Evolutionary conservation across 495 filamentous ascomycete species (phyloP), one percentile per base, ranked within the genome.

Genomic region (Penicillium desertorum): DNA sequence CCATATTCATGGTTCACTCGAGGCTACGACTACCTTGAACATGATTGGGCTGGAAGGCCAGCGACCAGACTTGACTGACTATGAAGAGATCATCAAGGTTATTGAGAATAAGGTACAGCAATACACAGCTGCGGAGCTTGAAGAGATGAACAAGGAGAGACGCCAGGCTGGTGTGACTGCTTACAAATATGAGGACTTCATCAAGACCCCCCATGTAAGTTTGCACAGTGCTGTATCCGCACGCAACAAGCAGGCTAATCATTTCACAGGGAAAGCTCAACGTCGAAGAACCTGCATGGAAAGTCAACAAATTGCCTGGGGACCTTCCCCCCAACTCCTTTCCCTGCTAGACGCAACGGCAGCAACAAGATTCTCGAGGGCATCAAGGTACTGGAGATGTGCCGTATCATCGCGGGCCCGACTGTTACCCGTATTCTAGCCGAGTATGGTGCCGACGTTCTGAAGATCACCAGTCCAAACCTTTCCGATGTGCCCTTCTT

Each of bases 401-500:
- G 86, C 73, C 86, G 86, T 39, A 78, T 81, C 63, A 81, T 79
- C 51, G 76, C 75, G 57, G 82, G 76, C 54, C 86, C 86, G 30
- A 83, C 83, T 6, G 83, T 89, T 54, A 80, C 83, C 25, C 83
- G 86, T 41, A 86, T 83, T 16, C 76, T 89, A 16, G 80, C 81
- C 23, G 86, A 87, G 30, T 86, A 89, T 68, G 86, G 86, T 20
- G 86, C 86, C 50, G 78, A 82, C 51, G 82, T 88, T 4, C 68
- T 89, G 59, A 90, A 90, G 65, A 79, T 91, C 59, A 90, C 88
- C 16, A 86, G 83, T 25, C 82, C 85, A 0, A 74, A 78, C 34
- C 76, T 90, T 23, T 83, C 83, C 14, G 88, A 91, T 56, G 88
- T 91, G 10, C 87, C 88, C 0, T 89, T 90, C 75, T 91, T 90